These are phyloP conservation scores for Alternaria solani DNA, from an alignment of 2,329 filamentous ascomycete species.

Conservation along the genomic window DNA sequence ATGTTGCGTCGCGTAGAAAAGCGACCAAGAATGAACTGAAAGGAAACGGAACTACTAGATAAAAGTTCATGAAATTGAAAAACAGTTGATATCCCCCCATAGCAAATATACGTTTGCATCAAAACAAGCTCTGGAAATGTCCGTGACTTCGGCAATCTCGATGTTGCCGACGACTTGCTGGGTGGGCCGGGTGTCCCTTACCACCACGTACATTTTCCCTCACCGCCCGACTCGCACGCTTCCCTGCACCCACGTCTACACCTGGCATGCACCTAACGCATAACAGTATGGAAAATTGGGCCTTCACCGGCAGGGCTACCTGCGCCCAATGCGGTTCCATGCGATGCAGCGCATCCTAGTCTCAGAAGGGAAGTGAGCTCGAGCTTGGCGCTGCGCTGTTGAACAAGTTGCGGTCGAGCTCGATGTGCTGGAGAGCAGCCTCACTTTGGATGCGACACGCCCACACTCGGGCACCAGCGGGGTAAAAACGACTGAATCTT, in stretches of 20 bases:
- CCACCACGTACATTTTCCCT: slow-evolving; percentile 23
- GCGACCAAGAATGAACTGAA: slow-evolving; percentile 18
- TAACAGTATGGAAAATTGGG: slow-evolving; percentile 28
- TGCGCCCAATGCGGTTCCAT: slow-evolving; percentile 27
- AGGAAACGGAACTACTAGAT: slow-evolving; percentile 27
- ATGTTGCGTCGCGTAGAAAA: slow-evolving; percentile 16
- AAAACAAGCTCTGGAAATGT: not conserved
- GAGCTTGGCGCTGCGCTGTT: slow-evolving; percentile 23
- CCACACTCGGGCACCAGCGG: not conserved
- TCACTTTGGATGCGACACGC: slow-evolving; percentile 17
- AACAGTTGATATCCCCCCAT: slow-evolving; percentile 36
- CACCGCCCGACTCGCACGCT: slow-evolving; percentile 15
- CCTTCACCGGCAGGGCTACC: slow-evolving; percentile 28
- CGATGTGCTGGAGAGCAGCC: slow-evolving; percentile 21
- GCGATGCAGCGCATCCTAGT: slow-evolving; percentile 22
- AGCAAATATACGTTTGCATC: not conserved
- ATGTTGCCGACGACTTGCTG: slow-evolving; percentile 4
- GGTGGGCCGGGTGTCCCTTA: slow-evolving; percentile 19
- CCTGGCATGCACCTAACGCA: slow-evolving; percentile 24
- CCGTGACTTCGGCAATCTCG: slow-evolving; percentile 3
- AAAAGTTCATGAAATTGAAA: slow-evolving; percentile 45
- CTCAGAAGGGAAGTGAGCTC: slow-evolving; percentile 13
- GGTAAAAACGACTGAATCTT: slow-evolving; percentile 3
- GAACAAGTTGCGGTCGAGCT: slow-evolving; percentile 29
- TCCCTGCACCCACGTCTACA: slow-evolving; percentile 21